Base-by-base conservation (phyloP, 257 asterid genomes). In the Lycium ferocissimum region DNA sequence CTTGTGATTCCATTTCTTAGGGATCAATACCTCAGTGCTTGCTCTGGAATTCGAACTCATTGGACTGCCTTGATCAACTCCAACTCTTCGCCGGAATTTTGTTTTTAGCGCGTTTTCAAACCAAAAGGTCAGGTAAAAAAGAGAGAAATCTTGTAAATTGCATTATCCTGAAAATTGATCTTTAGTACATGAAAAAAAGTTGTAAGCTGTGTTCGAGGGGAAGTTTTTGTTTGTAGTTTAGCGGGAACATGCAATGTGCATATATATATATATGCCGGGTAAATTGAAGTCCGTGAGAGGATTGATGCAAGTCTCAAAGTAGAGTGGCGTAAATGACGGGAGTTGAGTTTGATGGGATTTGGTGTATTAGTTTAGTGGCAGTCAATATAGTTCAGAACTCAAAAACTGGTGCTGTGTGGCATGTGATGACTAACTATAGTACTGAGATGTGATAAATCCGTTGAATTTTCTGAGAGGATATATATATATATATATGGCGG, bases 1-100 rank as follows among this genome's bases (percentile, higher is more conserved):
- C 17, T 59, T 49, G 14, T 73, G 82, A 17, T 84, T 81, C 86
- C 87, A 65, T 81, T 78, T 86, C 82, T 79, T 82, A 0, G 87
- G 89, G 33, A 84, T 59, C 79, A 85, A 83, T 59, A 85, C 43
- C 76, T 89, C 92, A 15, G 89, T 81, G 53, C 92, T 89, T 0
- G 47, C 6, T 69, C 90, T 66, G 45, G 88, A 81, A 70, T 62
- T 57, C 38, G 57, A 18, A 20, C 6, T 80, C 20, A 8, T 38
- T 71, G 72, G 88, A 83, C 86, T 22, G 62, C 45, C 81, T 75
- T 13, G 43, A 13, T 75, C 45, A 71, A 26, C 33, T 26, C 33
- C 33, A 26, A 26, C 33, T 26, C 33, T 26, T 26, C 33, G 33
- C 33, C 33, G 33, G 33, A 26, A 26, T 0, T 26, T 26, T 26